Evolutionary conservation across 768 basidiomycete genomes (phyloP), one percentile per base, ranked within the genome.

Genomic region (Hygrocybe punicea): DNA sequence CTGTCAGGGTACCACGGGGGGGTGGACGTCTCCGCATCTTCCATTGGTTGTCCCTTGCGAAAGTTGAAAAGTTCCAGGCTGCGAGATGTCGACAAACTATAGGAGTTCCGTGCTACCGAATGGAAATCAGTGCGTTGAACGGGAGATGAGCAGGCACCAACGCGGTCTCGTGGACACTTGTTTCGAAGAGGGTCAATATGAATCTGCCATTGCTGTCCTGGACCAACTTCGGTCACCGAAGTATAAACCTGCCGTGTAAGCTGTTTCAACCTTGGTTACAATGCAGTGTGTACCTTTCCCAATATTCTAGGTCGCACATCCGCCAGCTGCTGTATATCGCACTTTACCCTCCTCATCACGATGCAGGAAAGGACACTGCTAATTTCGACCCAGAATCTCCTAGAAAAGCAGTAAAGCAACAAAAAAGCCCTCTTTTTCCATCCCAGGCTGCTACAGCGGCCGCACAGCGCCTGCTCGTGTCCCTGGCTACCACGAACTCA

Each of bases 121-220:
- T 13, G 11, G 23, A 21, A 29, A 36, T n/a, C 24, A 46, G 17
- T 47, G 62, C 53, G 59, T 60, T 21, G 79, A 81, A 57, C 69
- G 69, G 9, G 80, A 81, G 52, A 77, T 83, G 75, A 73, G 69
- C 56, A 65, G 68, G 13, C 67, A 81, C 62, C 80, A 82, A 62
- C 75, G 78, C 35, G 78, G 76, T 34, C 71, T 88, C 4, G 85
- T 90, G 17, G 87, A 91, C 65, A 84, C 78, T 53, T 85, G 85
- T 57, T 81, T 91, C 17, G 89, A 91, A 63, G 89, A 91, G 67
- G 83, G 84, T 16, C 86, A 89, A 57, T 89, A 87, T 60, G 84
- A 88, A 62, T 76, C 81, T 5, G 89, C 83, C 6, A 84, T 89
- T 25, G 72, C 76, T 13, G 70, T 81, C 24, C 78, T 91, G 1